Conservation (phyloP, 306 rosid species). For the Citrullus colocynthis region DNA sequence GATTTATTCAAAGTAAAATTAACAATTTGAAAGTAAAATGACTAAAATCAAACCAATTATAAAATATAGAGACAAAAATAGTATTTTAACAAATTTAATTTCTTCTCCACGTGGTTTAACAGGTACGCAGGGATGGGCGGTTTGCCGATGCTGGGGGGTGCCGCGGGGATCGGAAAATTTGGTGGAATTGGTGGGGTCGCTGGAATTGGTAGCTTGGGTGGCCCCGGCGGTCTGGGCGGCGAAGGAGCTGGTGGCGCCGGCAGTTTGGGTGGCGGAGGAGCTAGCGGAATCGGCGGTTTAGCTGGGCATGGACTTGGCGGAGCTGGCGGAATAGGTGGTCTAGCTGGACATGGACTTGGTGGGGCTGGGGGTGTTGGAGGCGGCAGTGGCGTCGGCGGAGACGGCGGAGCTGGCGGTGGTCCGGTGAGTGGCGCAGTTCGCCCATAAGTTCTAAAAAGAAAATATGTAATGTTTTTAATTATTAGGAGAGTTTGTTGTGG, state of each 20-base stretch:
- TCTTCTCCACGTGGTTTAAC: not conserved
- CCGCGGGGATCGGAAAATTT: not conserved
- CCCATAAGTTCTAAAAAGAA: not conserved
- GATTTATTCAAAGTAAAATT: too few relatives aligned
- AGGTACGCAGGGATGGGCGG: not conserved
- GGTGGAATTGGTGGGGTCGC: conserved; percentile 19
- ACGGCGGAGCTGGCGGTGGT: not conserved
- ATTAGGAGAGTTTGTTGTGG: not conserved
- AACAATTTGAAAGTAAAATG: too few relatives aligned
- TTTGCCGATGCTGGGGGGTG: not conserved
- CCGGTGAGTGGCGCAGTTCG: not conserved
- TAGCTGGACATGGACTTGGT: not conserved
- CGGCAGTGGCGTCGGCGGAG: not conserved
- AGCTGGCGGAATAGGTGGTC: not conserved
- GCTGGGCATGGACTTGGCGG: not conserved
- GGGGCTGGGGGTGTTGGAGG: not conserved
- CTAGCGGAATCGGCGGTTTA: not conserved
- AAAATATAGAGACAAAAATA: too few relatives aligned
- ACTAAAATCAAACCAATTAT: too few relatives aligned
- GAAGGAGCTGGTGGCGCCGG: conserved; percentile 5
- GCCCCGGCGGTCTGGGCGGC: not conserved
- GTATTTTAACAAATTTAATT: too few relatives aligned
- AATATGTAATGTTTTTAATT: not conserved
- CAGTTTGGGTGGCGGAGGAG: not conserved
- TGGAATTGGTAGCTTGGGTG: not conserved